Evolutionary conservation across 192 early-diverging fungal species (phyloP).

Genomic region (Blastocladiella britannica): DNA sequence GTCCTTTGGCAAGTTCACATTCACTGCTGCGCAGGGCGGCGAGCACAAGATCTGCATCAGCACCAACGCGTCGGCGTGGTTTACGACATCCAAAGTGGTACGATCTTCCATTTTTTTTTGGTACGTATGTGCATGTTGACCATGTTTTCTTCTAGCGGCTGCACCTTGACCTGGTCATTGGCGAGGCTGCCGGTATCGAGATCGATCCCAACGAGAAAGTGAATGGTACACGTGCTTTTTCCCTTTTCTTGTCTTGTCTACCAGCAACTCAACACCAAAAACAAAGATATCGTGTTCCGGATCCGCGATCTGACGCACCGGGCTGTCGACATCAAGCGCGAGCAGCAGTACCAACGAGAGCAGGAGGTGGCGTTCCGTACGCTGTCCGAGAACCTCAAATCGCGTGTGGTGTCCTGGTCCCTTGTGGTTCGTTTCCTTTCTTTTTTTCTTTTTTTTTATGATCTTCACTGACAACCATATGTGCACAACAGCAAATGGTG

Average conservation of each 20-base stretch:
- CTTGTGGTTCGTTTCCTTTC: constrained; percentile 20
- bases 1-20: constrained; percentile 63
- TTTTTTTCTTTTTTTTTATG: too few species aligned
- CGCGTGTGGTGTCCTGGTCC: constrained; percentile 67
- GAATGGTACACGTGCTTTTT: constrained; percentile 9
- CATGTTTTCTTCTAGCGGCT: constrained; percentile 5
- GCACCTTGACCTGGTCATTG: constrained; percentile 42
- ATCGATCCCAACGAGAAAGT: constrained; percentile 19
- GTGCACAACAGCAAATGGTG: constrained; percentile 54
- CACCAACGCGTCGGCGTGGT: constrained; percentile 42
- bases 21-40: constrained; percentile 70
- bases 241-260: too few species aligned
- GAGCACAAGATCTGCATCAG: constrained; percentile 81
- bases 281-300: constrained; percentile 40
- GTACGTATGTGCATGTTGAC: too few species aligned
- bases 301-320: constrained; percentile 66
- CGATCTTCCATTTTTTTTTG: too few species aligned
- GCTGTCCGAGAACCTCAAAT: constrained; percentile 63
- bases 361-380: constrained; percentile 78
- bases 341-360: constrained; percentile 78
- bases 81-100: constrained; percentile 46
- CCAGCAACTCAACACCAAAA: too few species aligned
- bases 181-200: constrained; percentile 32
- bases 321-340: constrained; percentile 58
- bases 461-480: too few species aligned